phyloP scores from a whole-genome alignment of 768 basidiomycete genomes.

The Lactarius hatsudake region DNA sequence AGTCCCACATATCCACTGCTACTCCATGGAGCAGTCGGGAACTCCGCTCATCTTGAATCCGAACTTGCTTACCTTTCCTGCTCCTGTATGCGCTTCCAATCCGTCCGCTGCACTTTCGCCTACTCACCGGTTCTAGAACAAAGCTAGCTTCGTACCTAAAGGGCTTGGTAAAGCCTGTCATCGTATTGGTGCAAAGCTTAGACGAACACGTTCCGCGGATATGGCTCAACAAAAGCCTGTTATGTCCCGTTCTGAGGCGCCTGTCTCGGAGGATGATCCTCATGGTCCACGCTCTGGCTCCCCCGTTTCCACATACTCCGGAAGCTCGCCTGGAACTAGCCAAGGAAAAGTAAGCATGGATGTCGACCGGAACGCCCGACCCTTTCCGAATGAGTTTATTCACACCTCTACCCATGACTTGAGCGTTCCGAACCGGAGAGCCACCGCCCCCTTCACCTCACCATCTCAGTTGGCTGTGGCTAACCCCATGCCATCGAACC shows the following conservation, averaged over 20 bases:
- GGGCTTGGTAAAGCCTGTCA: slow-evolving; percentile 16
- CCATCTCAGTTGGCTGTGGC: slow-evolving; percentile 1
- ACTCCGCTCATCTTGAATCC: background rate
- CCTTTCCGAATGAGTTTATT: slow-evolving; percentile 4
- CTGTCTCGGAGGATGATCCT: background rate
- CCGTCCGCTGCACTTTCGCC: background rate
- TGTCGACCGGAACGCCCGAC: slow-evolving; percentile 6
- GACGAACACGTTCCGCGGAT: slow-evolving; percentile 14
- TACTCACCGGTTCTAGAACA: slow-evolving; percentile 13
- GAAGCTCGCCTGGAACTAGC: slow-evolving; percentile 18
- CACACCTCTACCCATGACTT: background rate
- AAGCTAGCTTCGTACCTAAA: slow-evolving; percentile 12
- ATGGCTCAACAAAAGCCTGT: slow-evolving; percentile 4
- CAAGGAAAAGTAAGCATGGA: slow-evolving; percentile 22
- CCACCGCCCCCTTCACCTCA: background rate
- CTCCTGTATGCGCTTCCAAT: background rate
- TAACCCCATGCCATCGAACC: background rate
- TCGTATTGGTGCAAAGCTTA: slow-evolving; percentile 18
- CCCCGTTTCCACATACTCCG: slow-evolving; percentile 14
- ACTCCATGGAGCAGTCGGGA: slow-evolving; percentile 10
- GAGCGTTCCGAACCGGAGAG: slow-evolving; percentile 9
- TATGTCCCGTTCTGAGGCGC: background rate
- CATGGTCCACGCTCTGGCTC: slow-evolving; percentile 4
- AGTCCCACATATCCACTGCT: background rate
- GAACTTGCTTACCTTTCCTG: slow-evolving; percentile 4